Evolutionary conservation across 768 basidiomycete species (phyloP), one percentile per base, ranked within the genome.

Genomic region (Sporobolomyces roseus): DNA sequence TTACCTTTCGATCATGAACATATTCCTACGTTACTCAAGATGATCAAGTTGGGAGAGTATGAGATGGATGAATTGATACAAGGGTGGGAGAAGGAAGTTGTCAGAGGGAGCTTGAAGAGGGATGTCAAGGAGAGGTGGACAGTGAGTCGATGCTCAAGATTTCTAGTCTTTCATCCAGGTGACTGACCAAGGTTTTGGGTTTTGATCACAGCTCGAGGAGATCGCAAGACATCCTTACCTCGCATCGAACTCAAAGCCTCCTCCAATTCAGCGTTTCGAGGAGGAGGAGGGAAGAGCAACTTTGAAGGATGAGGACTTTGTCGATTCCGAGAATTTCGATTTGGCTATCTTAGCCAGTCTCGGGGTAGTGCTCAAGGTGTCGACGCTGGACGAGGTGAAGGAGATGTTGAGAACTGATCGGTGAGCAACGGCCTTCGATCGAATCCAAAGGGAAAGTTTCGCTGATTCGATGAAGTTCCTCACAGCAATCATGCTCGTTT

Each of bases 1-100:
- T 82, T 96, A n/a, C 93, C 93, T 1, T 97, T 97, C 75, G 92
- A 97, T 77, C 88, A 93, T 77, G 89, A 93, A 72, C 87, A 93
- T 75, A 82, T 88, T 54, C 82, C 83, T 3, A 80, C 83, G 16
- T 81, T 98, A n/a, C 83, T 94, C 45, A 84, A 87, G 71, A 91
- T 89, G 78, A 89, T 98, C 71, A 86, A 86, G 71, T 73, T 81
- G 21, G 92, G 89, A 25, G 80, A 80, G 53, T 93, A 85, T 72
- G 83, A 84, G 38, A 89, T 91, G 83, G 91, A 91, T 8, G 69
- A 78, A 7, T 84, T 85, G 72, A 84, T 94, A 75, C 85, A 33
- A 8, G 19, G 32, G 16, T 33, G 54, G 38, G 4, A 87, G 63
- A 79, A 91, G 32, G 83, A 87, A 94, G 75, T 81, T 98, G 53